A percentile compares a stretch with the other conserved stretches of the same genome.
Conservation (phyloP, 352 stramenopile genomes). For the Aphanomyces astaci region DNA sequence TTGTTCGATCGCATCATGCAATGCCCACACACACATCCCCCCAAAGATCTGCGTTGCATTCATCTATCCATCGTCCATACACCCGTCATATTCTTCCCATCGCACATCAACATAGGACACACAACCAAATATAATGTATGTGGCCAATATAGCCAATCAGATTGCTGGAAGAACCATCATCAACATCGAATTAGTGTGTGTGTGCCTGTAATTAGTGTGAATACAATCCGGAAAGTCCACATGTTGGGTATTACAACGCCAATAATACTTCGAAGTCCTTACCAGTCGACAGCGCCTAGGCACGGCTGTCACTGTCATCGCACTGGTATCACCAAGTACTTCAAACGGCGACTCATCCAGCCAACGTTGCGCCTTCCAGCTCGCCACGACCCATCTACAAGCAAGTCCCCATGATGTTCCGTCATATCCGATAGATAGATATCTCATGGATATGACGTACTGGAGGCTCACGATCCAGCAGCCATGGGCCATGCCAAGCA, state of each 20-base stretch:
- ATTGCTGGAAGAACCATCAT: too few species aligned
- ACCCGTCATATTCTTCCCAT: too few species aligned
- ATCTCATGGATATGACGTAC: too few species aligned
- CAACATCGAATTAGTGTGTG: too few species aligned
- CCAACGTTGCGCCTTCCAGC: slow-evolving; percentile 51
- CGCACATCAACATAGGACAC: too few species aligned
- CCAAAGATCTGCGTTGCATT: slow-evolving; percentile 68
- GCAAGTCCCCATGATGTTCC: neutral
- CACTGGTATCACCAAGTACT: slow-evolving; percentile 75
- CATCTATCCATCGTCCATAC: neutral
- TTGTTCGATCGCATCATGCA: slow-evolving; percentile 63
- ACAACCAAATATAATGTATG: too few species aligned
- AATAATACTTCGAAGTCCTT: slow-evolving; percentile 34
- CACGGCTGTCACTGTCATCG: slow-evolving; percentile 46
- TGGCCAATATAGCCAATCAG: too few species aligned
- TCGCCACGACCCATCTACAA: slow-evolving; percentile 52
- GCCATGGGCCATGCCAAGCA: slow-evolving; percentile 69
- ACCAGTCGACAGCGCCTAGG: slow-evolving; percentile 53
- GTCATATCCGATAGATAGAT: neutral
- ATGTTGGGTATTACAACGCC: neutral
- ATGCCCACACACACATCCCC: slow-evolving; percentile 62
- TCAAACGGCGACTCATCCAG: slow-evolving; percentile 62
- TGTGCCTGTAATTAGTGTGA: too few species aligned
- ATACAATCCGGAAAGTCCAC: too few species aligned
- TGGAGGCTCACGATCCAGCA: slow-evolving; percentile 66